phyloP scores from a whole-genome alignment of 139 green algal genomes.

The Chlorella sp. region DNA sequence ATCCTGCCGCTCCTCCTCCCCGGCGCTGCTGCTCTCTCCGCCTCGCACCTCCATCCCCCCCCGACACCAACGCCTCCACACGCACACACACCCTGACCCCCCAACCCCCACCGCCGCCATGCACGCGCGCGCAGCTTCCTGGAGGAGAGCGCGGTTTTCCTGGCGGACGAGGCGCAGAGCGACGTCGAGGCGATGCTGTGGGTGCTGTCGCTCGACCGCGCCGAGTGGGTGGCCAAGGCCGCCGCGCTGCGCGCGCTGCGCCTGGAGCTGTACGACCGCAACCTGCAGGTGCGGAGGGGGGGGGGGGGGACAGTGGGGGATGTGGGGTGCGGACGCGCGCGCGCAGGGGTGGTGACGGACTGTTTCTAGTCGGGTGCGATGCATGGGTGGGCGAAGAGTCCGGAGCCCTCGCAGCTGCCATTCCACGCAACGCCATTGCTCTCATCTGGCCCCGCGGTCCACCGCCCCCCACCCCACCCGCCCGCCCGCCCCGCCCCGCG shows the following conservation, averaged over 20 bases:
- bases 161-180: constrained; percentile 16
- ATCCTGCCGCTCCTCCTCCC: too few species aligned
- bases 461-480: too few species aligned
- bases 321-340: neutral
- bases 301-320: neutral
- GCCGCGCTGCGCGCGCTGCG: constrained; percentile 29
- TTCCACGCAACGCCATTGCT: neutral
- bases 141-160: constrained; percentile 29
- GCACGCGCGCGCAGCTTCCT: constrained; percentile 37
- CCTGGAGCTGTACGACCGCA: constrained; percentile 37
- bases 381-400: neutral
- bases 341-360: too few species aligned
- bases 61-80: too few species aligned
- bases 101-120: too few species aligned
- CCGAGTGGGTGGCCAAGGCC: constrained; percentile 14
- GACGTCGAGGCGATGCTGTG: constrained; percentile 37
- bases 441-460: neutral
- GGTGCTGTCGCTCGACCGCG: constrained; percentile 7
- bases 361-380: neutral
- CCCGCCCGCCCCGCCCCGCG: too few species aligned
- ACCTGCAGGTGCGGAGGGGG: constrained; percentile 20
- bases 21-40: too few species aligned
- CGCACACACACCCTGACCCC: too few species aligned
- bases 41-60: too few species aligned
- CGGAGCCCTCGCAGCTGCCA: neutral